Conservation (phyloP, 1,284 basidiomycete species). For the Naganishia liquefaciens region DNA sequence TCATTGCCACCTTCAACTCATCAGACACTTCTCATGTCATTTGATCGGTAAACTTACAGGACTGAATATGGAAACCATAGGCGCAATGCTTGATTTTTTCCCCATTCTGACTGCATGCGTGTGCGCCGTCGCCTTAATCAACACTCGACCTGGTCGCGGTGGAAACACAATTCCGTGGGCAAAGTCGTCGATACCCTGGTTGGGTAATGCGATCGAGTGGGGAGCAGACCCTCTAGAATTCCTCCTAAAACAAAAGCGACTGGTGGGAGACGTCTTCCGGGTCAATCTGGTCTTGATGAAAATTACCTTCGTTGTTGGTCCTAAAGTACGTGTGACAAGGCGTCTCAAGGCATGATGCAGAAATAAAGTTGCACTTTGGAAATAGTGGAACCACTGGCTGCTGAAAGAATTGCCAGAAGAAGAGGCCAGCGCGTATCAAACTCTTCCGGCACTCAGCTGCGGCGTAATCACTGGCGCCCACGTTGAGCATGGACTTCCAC, state of each 20-base stretch:
- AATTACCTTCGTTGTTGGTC: conserved; percentile 15
- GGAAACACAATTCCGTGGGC: conserved; percentile 17
- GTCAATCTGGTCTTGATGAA: conserved; percentile 24
- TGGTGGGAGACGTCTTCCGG: conserved; percentile 23
- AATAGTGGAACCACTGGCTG: conserved; percentile 28
- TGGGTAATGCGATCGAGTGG: conserved; percentile 5
- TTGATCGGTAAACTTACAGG: too few species aligned
- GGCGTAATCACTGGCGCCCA: too few species aligned
- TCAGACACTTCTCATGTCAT: too few species aligned
- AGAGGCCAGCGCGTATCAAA: conserved; percentile 9
- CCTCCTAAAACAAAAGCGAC: background rate
- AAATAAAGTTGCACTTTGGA: too few species aligned
- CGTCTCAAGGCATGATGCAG: too few species aligned
- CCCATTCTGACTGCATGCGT: too few species aligned
- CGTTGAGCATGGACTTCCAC: too few species aligned
- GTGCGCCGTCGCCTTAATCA: background rate
- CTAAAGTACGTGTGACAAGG: conserved; percentile 1
- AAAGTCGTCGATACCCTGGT: background rate
- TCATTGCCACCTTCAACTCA: too few species aligned
- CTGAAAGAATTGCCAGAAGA: conserved; percentile 2
- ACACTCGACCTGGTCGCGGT: background rate
- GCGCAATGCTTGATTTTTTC: too few species aligned
- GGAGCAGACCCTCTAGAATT: conserved; percentile 19
- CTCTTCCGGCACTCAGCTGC: background rate
- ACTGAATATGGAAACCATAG: too few species aligned